Conservation (phyloP, 176 grass and related monocot species). For the Hsuehochloa calcarea region DNA sequence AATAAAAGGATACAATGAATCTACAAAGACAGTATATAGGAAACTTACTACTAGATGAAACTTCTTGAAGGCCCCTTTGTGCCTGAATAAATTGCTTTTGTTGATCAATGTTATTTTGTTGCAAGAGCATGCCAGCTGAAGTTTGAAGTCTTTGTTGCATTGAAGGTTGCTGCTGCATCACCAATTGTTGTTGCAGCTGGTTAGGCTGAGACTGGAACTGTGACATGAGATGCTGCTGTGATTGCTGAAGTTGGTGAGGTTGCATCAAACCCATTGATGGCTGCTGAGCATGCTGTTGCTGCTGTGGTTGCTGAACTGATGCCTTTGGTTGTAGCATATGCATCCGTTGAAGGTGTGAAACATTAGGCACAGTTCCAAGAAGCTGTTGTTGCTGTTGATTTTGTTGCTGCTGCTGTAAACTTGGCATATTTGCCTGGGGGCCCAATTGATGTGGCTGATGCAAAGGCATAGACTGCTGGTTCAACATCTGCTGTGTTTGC, state of each 20-base stretch:
- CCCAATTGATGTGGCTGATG: slow-evolving; percentile 65
- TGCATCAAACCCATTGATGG: slow-evolving; percentile 54
- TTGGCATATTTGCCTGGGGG: slow-evolving; percentile 60
- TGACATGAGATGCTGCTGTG: slow-evolving; percentile 72
- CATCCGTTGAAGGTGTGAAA: slow-evolving; percentile 55
- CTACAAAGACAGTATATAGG: slow-evolving; percentile 3
- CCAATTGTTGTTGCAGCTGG: slow-evolving; percentile 58
- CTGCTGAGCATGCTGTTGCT: slow-evolving; percentile 66
- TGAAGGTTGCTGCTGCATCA: slow-evolving; percentile 52
- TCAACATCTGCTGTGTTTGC: slow-evolving; percentile 70
- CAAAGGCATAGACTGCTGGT: slow-evolving; percentile 66
- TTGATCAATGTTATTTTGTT: slow-evolving; percentile 63
- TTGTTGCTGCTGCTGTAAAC: slow-evolving; percentile 55
- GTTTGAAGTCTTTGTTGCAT: slow-evolving; percentile 65
- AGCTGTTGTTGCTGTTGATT: slow-evolving; percentile 57
- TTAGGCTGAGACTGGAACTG: slow-evolving; percentile 66
- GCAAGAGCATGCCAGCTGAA: slow-evolving; percentile 64
- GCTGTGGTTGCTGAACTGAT: slow-evolving; percentile 53
- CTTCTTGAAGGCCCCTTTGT: slow-evolving; percentile 61
- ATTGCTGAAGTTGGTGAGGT: slow-evolving; percentile 64
- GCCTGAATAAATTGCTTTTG: slow-evolving; percentile 74
- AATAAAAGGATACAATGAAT: neutral
- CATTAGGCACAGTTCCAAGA: slow-evolving; percentile 55
- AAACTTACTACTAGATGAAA: slow-evolving; percentile 89
- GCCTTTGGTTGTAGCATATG: slow-evolving; percentile 58